Base-by-base conservation (phyloP, 768 basidiomycete genomes). In the Hericium erinaceus region DNA sequence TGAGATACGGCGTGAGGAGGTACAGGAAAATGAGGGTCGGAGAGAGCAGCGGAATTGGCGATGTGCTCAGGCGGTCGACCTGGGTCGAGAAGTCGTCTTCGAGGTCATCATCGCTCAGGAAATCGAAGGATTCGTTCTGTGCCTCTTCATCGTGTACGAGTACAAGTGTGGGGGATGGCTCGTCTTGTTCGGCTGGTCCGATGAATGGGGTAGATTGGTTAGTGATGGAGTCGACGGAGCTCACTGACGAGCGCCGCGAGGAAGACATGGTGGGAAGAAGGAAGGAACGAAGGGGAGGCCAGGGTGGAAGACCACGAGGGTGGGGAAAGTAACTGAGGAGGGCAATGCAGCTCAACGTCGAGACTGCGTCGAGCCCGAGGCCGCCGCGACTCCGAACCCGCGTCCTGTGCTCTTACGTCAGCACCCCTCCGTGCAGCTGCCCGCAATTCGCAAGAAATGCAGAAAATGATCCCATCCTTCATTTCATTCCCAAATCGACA, bases 1-100 rank as follows among this genome's bases (percentile, higher is more conserved):
- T 85, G 64, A 89, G 76, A 65, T 80, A 84, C 6, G 87, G 85
- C 3, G 80, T 72, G 54, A 87, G 71, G 56, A 90, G 82, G 69
- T 88, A 85, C 10, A 89, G 73, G 64, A 89, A 83, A 51, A 88
- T 78, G 53, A 77, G 64, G 13, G 76, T 71, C 4, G 85, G 77
- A 11, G 78, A 68, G 52, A 89, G 78, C 2, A 83, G 79, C n/a
- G 80, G 80, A 28, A 76, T 68, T 18, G 76, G 62, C 50, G 80
- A 76, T 50, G 65, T 20, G 26, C 58, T 61, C 18, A 67, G 54
- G 44, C 64, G 67, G 28, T 68, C 65, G 51, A 63, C 56, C 56
- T 61, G 64, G 22, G 62, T n/a, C 40, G 53, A 52, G 55, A 61
- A 58, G 26, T 70, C 64, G 41, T 69, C 64, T 48, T 77, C 71